Evolutionary conservation across 768 basidiomycete genomes (phyloP).

Genomic region (Mycena leptocephala): DNA sequence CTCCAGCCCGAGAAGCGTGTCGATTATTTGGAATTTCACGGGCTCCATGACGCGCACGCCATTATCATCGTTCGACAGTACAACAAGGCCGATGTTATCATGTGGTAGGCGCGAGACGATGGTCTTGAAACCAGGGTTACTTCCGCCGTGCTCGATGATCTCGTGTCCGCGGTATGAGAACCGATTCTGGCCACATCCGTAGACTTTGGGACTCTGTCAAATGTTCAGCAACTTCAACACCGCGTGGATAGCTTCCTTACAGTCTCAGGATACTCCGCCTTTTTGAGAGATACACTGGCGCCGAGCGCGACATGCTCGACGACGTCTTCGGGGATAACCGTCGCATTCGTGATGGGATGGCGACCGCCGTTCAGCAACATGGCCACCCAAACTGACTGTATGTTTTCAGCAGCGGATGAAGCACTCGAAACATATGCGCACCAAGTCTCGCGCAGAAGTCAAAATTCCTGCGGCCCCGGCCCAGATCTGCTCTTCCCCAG

Average conservation of each 20-base stretch:
- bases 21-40: slow-evolving; percentile 56
- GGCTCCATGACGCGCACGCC: slow-evolving; percentile 53
- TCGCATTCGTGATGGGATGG: slow-evolving; percentile 55
- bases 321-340: slow-evolving; percentile 53
- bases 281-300: slow-evolving; percentile 50
- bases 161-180: slow-evolving; percentile 60
- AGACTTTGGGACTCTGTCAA: slow-evolving; percentile 55
- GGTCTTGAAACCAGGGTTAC: slow-evolving; percentile 55
- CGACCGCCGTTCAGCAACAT: slow-evolving; percentile 58
- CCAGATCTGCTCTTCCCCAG: slow-evolving; percentile 58
- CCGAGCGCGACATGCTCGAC: slow-evolving; percentile 57
- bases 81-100: slow-evolving; percentile 56
- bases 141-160: slow-evolving; percentile 61
- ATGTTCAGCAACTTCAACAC: background rate
- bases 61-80: slow-evolving; percentile 58
- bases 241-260: slow-evolving; percentile 1
- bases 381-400: slow-evolving; percentile 52
- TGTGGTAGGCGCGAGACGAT: slow-evolving; percentile 33
- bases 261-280: slow-evolving; percentile 56
- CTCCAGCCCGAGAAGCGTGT: slow-evolving; percentile 52
- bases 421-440: slow-evolving; percentile 24
- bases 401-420: background rate
- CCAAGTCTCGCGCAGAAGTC: slow-evolving; percentile 60
- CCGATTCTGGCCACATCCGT: slow-evolving; percentile 58
- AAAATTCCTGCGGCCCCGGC: slow-evolving; percentile 61